phyloP scores from a whole-genome alignment of 768 basidiomycete genomes.

The Lentinula aciculospora region DNA sequence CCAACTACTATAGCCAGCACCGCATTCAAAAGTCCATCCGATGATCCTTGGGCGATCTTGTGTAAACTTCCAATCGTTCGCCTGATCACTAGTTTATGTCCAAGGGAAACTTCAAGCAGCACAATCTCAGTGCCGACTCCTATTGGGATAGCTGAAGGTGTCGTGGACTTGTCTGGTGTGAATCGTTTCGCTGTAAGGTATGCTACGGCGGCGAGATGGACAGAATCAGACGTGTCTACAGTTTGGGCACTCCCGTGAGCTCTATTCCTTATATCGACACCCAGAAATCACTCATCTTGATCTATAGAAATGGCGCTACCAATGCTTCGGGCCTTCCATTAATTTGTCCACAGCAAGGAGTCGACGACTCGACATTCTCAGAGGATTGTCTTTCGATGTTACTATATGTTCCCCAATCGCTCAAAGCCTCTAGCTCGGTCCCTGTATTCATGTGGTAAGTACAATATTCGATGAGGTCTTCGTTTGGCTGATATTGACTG shows the following conservation, averaged over 20 bases:
- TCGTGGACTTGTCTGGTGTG: constrained; percentile 40
- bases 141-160: constrained; percentile 53
- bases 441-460: constrained; percentile 61
- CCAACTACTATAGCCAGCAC: neutral
- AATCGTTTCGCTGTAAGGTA: constrained; percentile 63
- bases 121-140: constrained; percentile 32
- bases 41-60: neutral
- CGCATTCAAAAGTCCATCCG: neutral
- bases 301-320: constrained; percentile 40
- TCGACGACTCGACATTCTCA: constrained; percentile 41
- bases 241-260: constrained; percentile 62
- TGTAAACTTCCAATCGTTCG: neutral
- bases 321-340: constrained; percentile 55
- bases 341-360: constrained; percentile 62
- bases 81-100: neutral
- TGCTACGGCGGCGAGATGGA: constrained; percentile 58
- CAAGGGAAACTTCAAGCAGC: neutral
- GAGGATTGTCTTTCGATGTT: constrained; percentile 85
- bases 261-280: no score
- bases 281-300: constrained; percentile 4
- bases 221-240: constrained; percentile 44
- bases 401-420: constrained; percentile 57
- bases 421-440: constrained; percentile 24
- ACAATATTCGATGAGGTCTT: neutral
- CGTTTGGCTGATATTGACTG: neutral